Conservation (phyloP, 306 rosid genomes). For the Luffa aegyptiaca region DNA sequence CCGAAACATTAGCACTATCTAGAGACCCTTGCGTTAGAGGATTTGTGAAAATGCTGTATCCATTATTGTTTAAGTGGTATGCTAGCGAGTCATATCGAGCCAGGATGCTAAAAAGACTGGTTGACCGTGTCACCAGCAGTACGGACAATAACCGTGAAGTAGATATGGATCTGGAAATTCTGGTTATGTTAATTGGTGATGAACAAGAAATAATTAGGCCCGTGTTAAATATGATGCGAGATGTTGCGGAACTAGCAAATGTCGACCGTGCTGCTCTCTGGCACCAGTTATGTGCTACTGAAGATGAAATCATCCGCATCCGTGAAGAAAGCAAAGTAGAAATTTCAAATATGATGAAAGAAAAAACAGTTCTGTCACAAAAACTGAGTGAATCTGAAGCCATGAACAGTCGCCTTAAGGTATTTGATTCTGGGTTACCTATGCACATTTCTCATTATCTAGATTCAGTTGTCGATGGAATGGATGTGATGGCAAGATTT, state of each 20-base stretch:
- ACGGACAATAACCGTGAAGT: constrained; percentile 55
- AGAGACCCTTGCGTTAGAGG: constrained; percentile 65
- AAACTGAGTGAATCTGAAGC: constrained; percentile 81
- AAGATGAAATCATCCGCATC: constrained; percentile 64
- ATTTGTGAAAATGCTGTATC: constrained; percentile 77
- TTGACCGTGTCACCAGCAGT: constrained; percentile 70
- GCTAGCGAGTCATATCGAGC: constrained; percentile 72
- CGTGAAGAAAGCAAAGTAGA: constrained; percentile 76
- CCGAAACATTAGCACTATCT: constrained; percentile 88
- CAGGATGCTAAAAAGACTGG: constrained; percentile 82
- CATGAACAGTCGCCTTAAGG: constrained; percentile 71
- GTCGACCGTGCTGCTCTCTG: constrained; percentile 92
- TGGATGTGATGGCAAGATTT: background rate
- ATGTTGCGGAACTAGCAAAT: constrained; percentile 85
- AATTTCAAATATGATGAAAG: constrained; percentile 47
- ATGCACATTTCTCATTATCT: constrained; percentile 16
- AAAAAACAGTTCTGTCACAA: constrained; percentile 52
- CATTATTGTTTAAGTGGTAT: constrained; percentile 83
- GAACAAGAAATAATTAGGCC: constrained; percentile 78
- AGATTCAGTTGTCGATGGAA: background rate
- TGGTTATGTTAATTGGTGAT: constrained; percentile 72
- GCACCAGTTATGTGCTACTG: constrained; percentile 93
- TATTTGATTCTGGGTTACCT: constrained; percentile 41
- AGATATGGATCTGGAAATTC: constrained; percentile 76
- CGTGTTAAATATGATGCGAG: constrained; percentile 86